Evolutionary conservation across 768 basidiomycete genomes (phyloP).

Genomic region (Russula olivacea): DNA sequence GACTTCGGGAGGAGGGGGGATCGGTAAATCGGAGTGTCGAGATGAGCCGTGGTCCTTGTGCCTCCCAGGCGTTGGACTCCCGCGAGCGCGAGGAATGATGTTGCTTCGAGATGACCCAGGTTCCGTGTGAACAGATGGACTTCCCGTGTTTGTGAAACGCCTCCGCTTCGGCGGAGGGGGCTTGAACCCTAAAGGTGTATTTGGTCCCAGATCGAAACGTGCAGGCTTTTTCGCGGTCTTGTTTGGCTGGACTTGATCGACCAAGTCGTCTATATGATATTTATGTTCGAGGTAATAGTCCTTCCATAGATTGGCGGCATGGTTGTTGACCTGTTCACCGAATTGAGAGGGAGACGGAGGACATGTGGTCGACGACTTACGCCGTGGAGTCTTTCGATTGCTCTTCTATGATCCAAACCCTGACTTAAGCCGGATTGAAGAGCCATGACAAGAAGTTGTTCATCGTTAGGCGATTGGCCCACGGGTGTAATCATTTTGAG

Average conservation of each 20-base stretch:
- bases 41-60: not conserved
- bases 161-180: not conserved
- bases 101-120: not conserved
- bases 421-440: conserved; percentile 35
- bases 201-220: conserved; percentile 5
- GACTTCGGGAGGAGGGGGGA: conserved; percentile 59
- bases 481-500: conserved; percentile 45
- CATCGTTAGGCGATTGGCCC: conserved; percentile 46
- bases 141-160: not conserved
- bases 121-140: not conserved
- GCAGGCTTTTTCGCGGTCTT: conserved; percentile 37
- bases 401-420: conserved; percentile 53
- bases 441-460: conserved; percentile 50
- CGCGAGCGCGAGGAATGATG: not conserved
- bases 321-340: conserved; percentile 37
- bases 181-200: not conserved
- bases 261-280: conserved; percentile 46
- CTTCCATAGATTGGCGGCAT: conserved; percentile 63
- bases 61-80: not conserved
- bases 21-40: conserved; percentile 37
- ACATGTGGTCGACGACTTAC: conserved; percentile 36
- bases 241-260: conserved; percentile 23
- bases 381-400: conserved; percentile 61
- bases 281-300: conserved; percentile 74
- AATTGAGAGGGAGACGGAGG: conserved; percentile 2